phyloP scores from a whole-genome alignment of 2,329 filamentous ascomycete genomes.

The Pyrenochaeta sp. region DNA sequence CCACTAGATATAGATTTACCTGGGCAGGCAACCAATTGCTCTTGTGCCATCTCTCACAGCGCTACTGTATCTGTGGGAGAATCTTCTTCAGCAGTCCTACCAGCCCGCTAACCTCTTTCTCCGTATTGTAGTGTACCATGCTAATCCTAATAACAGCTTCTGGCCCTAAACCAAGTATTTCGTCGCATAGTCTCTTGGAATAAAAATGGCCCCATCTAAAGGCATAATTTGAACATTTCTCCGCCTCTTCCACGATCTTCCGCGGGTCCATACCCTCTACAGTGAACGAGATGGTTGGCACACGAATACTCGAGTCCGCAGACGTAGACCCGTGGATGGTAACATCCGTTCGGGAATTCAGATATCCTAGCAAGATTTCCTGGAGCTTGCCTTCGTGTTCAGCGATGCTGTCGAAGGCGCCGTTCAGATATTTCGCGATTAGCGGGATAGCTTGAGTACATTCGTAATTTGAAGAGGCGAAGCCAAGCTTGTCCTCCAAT shows the following conservation, averaged over 20 bases:
- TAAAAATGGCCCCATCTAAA: slow-evolving; percentile 76
- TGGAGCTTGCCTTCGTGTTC: slow-evolving; percentile 70
- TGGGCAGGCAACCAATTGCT: too few relatives aligned
- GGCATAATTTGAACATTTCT: slow-evolving; percentile 66
- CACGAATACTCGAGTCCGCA: slow-evolving; percentile 59
- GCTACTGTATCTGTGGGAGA: slow-evolving; percentile 24
- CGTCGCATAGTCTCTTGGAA: slow-evolving; percentile 67
- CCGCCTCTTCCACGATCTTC: slow-evolving; percentile 69
- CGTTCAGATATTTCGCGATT: slow-evolving; percentile 68
- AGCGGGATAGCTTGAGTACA: slow-evolving; percentile 68
- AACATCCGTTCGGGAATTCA: slow-evolving; percentile 61
- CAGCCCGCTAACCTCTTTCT: slow-evolving; percentile 65
- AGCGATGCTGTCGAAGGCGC: slow-evolving; percentile 54
- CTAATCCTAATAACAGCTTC: slow-evolving; percentile 75
- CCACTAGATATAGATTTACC: too few relatives aligned
- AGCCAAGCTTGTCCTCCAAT: slow-evolving; percentile 72
- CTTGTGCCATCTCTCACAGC: too few relatives aligned
- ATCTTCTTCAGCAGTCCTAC: slow-evolving; percentile 63
- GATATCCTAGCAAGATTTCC: slow-evolving; percentile 65
- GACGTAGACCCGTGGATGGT: slow-evolving; percentile 67
- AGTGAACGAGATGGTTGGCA: slow-evolving; percentile 73
- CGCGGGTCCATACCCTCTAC: slow-evolving; percentile 66
- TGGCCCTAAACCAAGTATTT: slow-evolving; percentile 65
- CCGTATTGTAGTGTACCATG: slow-evolving; percentile 77
- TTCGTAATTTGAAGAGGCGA: slow-evolving; percentile 77